Evolutionary conservation across 2,329 filamentous ascomycete genomes (phyloP), one percentile per base, ranked within the genome.

Genomic region (Daldinia sp.): DNA sequence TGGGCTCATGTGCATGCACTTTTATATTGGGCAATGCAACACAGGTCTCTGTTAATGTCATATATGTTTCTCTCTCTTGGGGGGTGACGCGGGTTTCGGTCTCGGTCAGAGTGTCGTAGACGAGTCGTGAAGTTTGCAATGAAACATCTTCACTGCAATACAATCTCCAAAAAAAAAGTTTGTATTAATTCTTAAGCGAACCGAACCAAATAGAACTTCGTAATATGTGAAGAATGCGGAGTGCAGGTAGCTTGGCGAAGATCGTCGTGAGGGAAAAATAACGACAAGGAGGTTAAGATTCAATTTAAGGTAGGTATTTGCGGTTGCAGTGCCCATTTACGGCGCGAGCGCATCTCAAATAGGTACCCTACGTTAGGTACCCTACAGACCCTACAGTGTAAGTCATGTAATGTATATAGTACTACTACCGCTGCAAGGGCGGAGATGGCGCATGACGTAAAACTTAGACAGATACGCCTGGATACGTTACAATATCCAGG

Each of bases 381-480:
- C 39, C 39, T 42, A 42, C 20, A 23, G 20, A 23, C 20, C 20
- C 20, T 23, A 23, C 20, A 13, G 10, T 18, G n/a, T 18, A 42
- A 6, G 39, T 18, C n/a, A 42, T 9, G 39, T 26, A 28, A 30
- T 37, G 39, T 46, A 46, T 20, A 60, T 42, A 35, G 46, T 65
- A 58, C 46, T 35, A 58, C 59, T 44, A 44, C 50, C 33, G 33
- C 64, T 70, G 67, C 64, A 67, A 70, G 64, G 64, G 68, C 59
- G 54, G 48, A 60, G 63, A 48, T 50, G 62, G 58, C 64, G 58
- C 60, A 70, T 65, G 68, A 70, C 62, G 62, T 56, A 56, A 39
- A 44, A 30, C 20, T 23, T 12, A 28, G n/a, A 20, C 26, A 44
- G n/a, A 41, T 28, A 15, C 46, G 13, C 30, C n/a, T 15, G 18